Evolutionary conservation across 257 asterid genomes (phyloP).

Genomic region (Ehretia macrophylla): DNA sequence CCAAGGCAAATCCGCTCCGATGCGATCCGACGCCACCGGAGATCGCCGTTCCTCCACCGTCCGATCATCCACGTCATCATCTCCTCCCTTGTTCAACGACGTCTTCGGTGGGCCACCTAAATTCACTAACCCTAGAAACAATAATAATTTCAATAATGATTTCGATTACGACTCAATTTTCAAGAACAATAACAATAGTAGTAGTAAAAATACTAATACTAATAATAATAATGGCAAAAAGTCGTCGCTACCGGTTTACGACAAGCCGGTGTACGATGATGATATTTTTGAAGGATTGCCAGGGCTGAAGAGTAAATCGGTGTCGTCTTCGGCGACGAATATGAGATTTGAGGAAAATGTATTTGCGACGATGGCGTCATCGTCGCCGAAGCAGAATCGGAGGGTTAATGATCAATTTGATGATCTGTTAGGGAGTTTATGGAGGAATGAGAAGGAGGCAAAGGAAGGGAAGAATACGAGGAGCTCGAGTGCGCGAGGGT

Average conservation of each 20-base stretch:
- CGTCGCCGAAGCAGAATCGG: slow-evolving; percentile 31
- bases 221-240: slow-evolving; percentile 24
- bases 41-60: slow-evolving; percentile 53
- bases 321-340: slow-evolving; percentile 32
- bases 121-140: slow-evolving; percentile 37
- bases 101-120: slow-evolving; percentile 78
- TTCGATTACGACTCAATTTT: slow-evolving; percentile 60
- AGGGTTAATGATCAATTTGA: slow-evolving; percentile 33
- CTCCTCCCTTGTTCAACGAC: slow-evolving; percentile 46
- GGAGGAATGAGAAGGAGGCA: slow-evolving; percentile 20
- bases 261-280: slow-evolving; percentile 91
- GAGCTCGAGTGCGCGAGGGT: slow-evolving; percentile 47
- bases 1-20: slow-evolving; percentile 85
- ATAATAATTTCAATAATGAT: slow-evolving; percentile 29
- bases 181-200: slow-evolving; percentile 15
- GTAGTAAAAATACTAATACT: too few relatives aligned
- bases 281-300: slow-evolving; percentile 93
- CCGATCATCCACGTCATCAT: slow-evolving; percentile 29
- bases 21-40: slow-evolving; percentile 66
- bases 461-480: slow-evolving; percentile 36
- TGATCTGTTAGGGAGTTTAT: slow-evolving; percentile 47
- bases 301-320: slow-evolving; percentile 72
- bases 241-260: slow-evolving; percentile 73
- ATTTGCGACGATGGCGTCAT: slow-evolving; percentile 52
- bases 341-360: slow-evolving; percentile 59